Conservation (phyloP, 768 basidiomycete species). For the Lepiota venenata region DNA sequence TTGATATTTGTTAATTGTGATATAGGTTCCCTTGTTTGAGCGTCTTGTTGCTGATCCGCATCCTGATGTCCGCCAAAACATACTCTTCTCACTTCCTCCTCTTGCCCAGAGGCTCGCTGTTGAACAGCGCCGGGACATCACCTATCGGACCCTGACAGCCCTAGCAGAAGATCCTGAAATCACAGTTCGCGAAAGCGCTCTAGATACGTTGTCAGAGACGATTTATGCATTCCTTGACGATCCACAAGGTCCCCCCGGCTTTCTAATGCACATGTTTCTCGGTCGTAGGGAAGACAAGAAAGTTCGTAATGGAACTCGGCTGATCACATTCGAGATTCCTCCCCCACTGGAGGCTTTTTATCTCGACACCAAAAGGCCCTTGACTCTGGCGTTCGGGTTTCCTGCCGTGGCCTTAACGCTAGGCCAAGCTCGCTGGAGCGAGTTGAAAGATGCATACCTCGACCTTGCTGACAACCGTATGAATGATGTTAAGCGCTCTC, state of each 20-base stretch:
- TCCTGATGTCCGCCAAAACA: slow-evolving; percentile 86
- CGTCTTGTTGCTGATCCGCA: slow-evolving; percentile 60
- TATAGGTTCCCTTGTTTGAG: slow-evolving; percentile 80
- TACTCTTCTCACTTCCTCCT: slow-evolving; percentile 81
- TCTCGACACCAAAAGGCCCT: slow-evolving; percentile 66
- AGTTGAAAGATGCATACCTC: slow-evolving; percentile 66
- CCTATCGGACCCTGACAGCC: slow-evolving; percentile 58
- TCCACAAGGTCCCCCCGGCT: slow-evolving; percentile 63
- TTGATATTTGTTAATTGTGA: slow-evolving; percentile 1
- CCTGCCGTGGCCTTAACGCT: slow-evolving; percentile 87
- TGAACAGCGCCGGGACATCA: slow-evolving; percentile 55
- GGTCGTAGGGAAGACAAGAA: slow-evolving; percentile 48
- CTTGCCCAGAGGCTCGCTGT: slow-evolving; percentile 65
- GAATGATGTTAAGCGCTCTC: slow-evolving; percentile 67
- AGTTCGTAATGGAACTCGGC: slow-evolving; percentile 35
- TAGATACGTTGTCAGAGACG: slow-evolving; percentile 89
- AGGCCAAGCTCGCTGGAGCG: slow-evolving; percentile 70
- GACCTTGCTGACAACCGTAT: slow-evolving; percentile 58
- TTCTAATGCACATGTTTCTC: slow-evolving; percentile 75
- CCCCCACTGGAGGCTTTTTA: slow-evolving; percentile 41
- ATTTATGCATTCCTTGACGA: slow-evolving; percentile 75
- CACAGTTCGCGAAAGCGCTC: slow-evolving; percentile 71
- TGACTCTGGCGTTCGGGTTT: slow-evolving; percentile 87
- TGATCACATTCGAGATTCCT: slow-evolving; percentile 15
- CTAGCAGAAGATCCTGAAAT: slow-evolving; percentile 62